Evolutionary conservation across 2,329 filamentous ascomycete genomes (phyloP).

Genomic region (Diaporthe destruens): DNA sequence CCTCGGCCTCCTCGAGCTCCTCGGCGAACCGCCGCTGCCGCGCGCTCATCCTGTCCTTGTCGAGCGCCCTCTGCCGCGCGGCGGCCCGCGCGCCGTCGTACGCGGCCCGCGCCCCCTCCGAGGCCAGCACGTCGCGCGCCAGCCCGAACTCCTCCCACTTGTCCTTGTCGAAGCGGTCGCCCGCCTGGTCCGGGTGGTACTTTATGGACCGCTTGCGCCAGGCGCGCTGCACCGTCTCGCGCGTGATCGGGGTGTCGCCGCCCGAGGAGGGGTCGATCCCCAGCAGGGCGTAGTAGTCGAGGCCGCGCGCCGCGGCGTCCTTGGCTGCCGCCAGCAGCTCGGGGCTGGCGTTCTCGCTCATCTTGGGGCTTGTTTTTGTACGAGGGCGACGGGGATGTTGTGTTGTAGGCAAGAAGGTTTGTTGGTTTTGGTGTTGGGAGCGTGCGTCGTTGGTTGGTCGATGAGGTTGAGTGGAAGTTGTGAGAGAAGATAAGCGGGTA

Average conservation of each 20-base stretch:
- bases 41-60: conserved; percentile 80
- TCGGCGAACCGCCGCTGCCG: conserved; percentile 83
- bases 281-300: conserved; percentile 85
- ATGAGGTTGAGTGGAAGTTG: not conserved
- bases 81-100: conserved; percentile 85
- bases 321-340: conserved; percentile 67
- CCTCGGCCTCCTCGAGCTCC: conserved; percentile 84
- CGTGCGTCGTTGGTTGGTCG: not conserved
- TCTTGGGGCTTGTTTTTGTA: not conserved
- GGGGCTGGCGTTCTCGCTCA: conserved; percentile 49
- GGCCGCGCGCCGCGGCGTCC: conserved; percentile 70
- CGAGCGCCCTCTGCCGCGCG: conserved; percentile 74
- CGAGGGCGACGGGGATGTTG: not conserved
- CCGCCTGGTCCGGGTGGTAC: conserved; percentile 93
- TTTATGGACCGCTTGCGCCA: conserved; percentile 90
- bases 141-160: conserved; percentile 89
- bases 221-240: conserved; percentile 75
- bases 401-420: not conserved
- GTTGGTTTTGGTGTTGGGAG: not conserved
- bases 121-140: conserved; percentile 85
- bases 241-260: conserved; percentile 66
- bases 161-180: conserved; percentile 78
- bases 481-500: not conserved
- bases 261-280: conserved; percentile 71
- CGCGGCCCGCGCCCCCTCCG: conserved; percentile 75